Base-by-base conservation (phyloP, 2,329 filamentous ascomycete species). In the Westerdykella sp. region DNA sequence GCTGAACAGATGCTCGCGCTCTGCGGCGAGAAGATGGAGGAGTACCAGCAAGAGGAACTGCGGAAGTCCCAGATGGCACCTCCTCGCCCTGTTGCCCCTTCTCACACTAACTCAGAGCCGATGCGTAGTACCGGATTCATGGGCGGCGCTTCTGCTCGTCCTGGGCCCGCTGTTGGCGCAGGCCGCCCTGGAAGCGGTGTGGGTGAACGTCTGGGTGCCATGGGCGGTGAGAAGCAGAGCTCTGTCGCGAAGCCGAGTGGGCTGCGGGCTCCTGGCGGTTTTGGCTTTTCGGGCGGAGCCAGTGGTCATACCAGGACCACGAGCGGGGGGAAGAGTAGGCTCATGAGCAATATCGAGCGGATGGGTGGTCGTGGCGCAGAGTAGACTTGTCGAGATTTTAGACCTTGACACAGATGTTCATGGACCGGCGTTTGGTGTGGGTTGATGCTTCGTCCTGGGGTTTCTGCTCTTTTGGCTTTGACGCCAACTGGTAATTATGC, bases 1-100 rank as follows among this genome's bases (percentile, higher is more conserved):
- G 87, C 87, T 1, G 87, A 93, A 65, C 87, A 93, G 70, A 85
- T 93, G 81, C 83, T 93, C 69, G 73, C 74, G 40, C 81, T 91
- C 68, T 75, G 76, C 47, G 64, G 69, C 18, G 68, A 72, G 45
- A 68, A 69, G 37, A 67, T 62, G 57, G 62, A 64, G 37, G 59
- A 58, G 50, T 56, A 54, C 49, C 62, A 57, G 54, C 64, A 59
- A 55, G 67, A 61, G 57, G 66, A 60, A 22, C 73, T 80, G 55
- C 66, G 76, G 46, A 75, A 74, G 53, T 83, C 78, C 51, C 72
- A 80, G 39, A 48, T 50, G 11, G 52, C 48, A 39, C 38, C 44
- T 9, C 41, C 31, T 16, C 54, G 46, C 23, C 40, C 42, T 18
- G 44, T 37, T 40, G 37, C 49, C 55, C 23, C 49, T 54, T 5